Evolutionary conservation across 2,329 filamentous ascomycete species (phyloP).

Genomic region (Diplocarpon rosae): DNA sequence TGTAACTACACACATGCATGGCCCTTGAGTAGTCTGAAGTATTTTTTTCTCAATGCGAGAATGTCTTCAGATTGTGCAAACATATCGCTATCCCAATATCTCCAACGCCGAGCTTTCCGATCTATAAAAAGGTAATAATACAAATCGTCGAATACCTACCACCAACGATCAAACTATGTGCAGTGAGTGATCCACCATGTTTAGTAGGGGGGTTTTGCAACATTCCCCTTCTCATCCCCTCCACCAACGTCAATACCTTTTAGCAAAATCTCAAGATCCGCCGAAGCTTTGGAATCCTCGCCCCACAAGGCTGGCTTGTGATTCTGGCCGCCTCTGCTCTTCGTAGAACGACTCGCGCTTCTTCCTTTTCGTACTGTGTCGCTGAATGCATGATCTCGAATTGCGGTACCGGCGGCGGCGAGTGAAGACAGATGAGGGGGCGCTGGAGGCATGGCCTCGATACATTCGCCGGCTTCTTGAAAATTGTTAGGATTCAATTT

Average conservation of each 20-base stretch:
- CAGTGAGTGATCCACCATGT: conserved; percentile 7
- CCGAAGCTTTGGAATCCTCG: conserved; percentile 11
- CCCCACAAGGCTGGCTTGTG: conserved; percentile 18
- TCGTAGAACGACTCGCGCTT: conserved; percentile 14
- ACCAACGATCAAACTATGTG: conserved; percentile 5
- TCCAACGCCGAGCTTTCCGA: conserved; percentile 4
- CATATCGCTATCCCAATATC: conserved; percentile 1
- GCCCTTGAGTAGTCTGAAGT: no score
- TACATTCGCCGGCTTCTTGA: conserved; percentile 15
- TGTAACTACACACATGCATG: no score
- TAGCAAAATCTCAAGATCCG: conserved; percentile 24
- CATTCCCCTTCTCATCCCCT: conserved; percentile 16
- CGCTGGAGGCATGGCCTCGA: conserved; percentile 23
- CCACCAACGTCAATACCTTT: conserved; percentile 23
- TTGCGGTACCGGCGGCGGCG: conserved; percentile 11
- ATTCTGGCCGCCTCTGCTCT: conserved; percentile 11
- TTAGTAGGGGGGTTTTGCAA: conserved; percentile 26
- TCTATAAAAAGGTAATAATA: conserved; percentile 11
- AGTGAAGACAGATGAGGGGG: conserved; percentile 23
- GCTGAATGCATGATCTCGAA: conserved; percentile 18
- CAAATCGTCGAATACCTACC: conserved; percentile 6
- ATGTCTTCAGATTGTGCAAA: conserved; percentile 3
- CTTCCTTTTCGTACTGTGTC: conserved; percentile 16
- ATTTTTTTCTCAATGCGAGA: no score
- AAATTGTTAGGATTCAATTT: conserved; percentile 8